Conservation (phyloP, 2,329 filamentous ascomycete species). For the Aspergillus candidus region DNA sequence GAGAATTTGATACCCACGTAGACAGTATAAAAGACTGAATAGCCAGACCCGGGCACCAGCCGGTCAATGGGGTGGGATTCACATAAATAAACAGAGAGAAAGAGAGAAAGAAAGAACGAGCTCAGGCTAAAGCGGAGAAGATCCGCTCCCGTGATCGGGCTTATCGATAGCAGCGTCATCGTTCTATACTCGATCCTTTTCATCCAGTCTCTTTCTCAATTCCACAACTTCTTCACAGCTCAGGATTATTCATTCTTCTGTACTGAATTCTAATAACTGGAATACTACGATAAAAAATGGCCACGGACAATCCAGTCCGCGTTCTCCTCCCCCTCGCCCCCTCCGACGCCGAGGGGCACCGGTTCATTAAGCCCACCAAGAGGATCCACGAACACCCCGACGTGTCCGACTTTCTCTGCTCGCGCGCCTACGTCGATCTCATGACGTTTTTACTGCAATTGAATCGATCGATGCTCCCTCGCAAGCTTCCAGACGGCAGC, state of each 20-base stretch:
- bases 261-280: too few relatives aligned
- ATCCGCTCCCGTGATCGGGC: background rate
- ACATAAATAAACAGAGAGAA: too few relatives aligned
- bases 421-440: conserved; percentile 79
- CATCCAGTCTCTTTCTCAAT: background rate
- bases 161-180: background rate
- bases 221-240: background rate
- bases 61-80: too few relatives aligned
- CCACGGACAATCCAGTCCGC: conserved; percentile 18
- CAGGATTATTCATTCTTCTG: too few relatives aligned
- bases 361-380: conserved; percentile 66
- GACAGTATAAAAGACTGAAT: too few relatives aligned
- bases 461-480: conserved; percentile 77
- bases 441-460: conserved; percentile 83
- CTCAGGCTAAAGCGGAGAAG: background rate
- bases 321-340: conserved; percentile 46
- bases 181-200: background rate
- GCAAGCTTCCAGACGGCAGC: conserved; percentile 39
- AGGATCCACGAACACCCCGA: conserved; percentile 79
- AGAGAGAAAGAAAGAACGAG: too few relatives aligned
- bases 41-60: too few relatives aligned
- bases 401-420: conserved; percentile 71
- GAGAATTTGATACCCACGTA: too few relatives aligned
- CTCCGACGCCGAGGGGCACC: conserved; percentile 40
- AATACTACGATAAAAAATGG: conserved; percentile 13